Base-by-base conservation (phyloP, 805 yeast genomes). In the Pichia manshurica region DNA sequence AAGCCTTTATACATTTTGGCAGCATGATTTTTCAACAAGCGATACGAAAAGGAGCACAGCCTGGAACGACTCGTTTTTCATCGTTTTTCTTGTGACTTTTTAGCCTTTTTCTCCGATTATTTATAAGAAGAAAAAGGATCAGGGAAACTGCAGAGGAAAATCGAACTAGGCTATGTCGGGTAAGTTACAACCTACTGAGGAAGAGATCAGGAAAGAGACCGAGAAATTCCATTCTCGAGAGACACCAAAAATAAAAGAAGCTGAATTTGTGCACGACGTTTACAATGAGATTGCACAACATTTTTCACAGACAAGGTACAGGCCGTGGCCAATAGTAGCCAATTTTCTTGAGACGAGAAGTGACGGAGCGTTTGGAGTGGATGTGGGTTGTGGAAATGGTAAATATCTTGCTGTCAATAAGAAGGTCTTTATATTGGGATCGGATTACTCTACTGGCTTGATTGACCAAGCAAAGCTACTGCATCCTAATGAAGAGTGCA, bases 341-440 rank as follows among this genome's bases (percentile, higher is more conserved):
- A 64, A 73, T 50, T 93, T 84, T 60, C 66, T 93, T 39, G 60
- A 56, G 10, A 55, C 64, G 1, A 76, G 78, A 56, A 50, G 61
- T 0, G 67, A 68, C 5, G 84, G 87, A 38, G 67, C 82, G 1
- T 52, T 91, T 0, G 99, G 99, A 1, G 72, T 89, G 25, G 99
- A 93, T 67, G 87, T 91, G 19, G 99, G 99, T 0, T 91, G 98
- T 64, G 99, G 99, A 3, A 93, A 93, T 63, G 99, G 99, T 2
- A 93, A 93, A 61, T 93, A 93, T 61, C 64, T 91, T 36, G 76
- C 75, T 2, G 75, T 89, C 12, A 90, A 91, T 63, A 70, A 75
- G 8, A 73, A 84, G 39, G 63, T 91, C 3, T 82, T 64, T 58
- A 73, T 90, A 25, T 63, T 91, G 16, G 98, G 96, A 35, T 79